Evolutionary conservation across 139 green algal species (phyloP).

Genomic region (Dunaliella primolecta): DNA sequence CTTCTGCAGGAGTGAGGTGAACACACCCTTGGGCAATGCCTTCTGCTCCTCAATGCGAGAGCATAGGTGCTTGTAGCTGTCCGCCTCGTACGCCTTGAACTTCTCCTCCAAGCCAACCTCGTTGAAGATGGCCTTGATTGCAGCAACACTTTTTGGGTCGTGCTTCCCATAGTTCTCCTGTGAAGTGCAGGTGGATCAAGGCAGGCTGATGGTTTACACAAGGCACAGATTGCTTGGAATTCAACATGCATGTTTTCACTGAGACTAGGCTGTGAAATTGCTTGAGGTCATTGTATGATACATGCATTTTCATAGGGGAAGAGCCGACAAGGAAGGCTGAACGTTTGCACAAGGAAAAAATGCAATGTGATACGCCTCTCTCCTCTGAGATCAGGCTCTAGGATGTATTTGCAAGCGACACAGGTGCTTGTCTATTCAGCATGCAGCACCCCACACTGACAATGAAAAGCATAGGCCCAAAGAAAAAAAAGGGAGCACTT

Average conservation of each 20-base stretch:
- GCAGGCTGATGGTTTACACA: not conserved
- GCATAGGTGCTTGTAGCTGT: constrained; percentile 58
- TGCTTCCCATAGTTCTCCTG: constrained; percentile 89
- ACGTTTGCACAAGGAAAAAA: no score
- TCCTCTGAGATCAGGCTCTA: no score
- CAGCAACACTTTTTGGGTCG: constrained; percentile 62
- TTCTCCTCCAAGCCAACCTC: constrained; percentile 78
- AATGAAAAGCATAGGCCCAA: no score
- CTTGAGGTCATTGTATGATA: no score
- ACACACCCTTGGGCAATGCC: constrained; percentile 77
- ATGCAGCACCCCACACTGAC: no score
- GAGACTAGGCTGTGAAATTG: no score
- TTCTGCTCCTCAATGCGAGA: constrained; percentile 76
- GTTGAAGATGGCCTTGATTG: constrained; percentile 88
- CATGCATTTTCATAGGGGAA: no score
- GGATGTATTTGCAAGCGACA: no score
- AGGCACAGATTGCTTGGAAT: not conserved
- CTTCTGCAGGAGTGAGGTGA: constrained; percentile 84
- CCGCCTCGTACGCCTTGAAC: constrained; percentile 85
- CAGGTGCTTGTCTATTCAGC: no score
- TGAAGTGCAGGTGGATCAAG: not conserved
- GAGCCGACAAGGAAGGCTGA: no score
- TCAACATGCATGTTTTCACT: not conserved
- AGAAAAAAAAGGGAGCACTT: no score
- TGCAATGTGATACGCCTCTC: no score